A percentile compares a stretch with the other conserved stretches of the same genome.
phyloP scores from a whole-genome alignment of 169 alveolate species.

The Babesia bovis region DNA sequence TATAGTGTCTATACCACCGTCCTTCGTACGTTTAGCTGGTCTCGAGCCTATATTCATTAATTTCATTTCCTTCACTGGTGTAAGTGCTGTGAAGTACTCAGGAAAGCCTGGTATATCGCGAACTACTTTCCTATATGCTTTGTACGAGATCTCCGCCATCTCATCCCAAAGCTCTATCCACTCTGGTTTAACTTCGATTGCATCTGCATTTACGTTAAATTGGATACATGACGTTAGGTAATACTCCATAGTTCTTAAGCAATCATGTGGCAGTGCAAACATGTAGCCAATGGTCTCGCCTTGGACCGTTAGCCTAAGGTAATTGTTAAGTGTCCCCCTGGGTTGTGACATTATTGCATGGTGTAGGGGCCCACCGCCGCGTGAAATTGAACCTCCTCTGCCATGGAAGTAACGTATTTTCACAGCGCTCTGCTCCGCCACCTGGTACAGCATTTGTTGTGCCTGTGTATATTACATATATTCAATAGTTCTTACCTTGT shows the following conservation, averaged over 20 bases:
- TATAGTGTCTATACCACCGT: conserved; percentile 80
- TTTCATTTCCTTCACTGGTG: conserved; percentile 83
- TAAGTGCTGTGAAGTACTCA: conserved; percentile 76
- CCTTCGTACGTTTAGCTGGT: conserved; percentile 77
- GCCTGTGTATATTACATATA: conserved; percentile 42
- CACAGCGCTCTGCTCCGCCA: conserved; percentile 74
- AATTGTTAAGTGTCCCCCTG: conserved; percentile 75
- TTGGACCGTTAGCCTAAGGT: conserved; percentile 81
- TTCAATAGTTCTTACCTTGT: conserved; percentile 48
- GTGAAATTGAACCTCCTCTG: conserved; percentile 83
- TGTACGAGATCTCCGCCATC: conserved; percentile 72
- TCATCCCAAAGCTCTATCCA: conserved; percentile 78
- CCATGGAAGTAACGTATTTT: conserved; percentile 81
- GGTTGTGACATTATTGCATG: conserved; percentile 83
- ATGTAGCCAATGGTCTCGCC: conserved; percentile 78
- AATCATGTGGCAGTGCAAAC: conserved; percentile 72
- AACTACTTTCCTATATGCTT: conserved; percentile 75
- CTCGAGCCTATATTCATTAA: conserved; percentile 81
- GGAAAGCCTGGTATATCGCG: conserved; percentile 73
- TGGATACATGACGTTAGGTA: conserved; percentile 77
- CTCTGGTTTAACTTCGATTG: conserved; percentile 51
- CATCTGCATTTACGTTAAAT: conserved; percentile 63
- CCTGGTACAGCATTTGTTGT: conserved; percentile 66
- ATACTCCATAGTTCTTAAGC: conserved; percentile 76
- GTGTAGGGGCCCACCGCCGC: conserved; percentile 88